Percentiles rank a stretch among this genome's conserved stretches.
These are phyloP conservation scores for Leishmania tarentolae DNA, from an alignment of 208 protist species.

Conservation along the genomic window DNA sequence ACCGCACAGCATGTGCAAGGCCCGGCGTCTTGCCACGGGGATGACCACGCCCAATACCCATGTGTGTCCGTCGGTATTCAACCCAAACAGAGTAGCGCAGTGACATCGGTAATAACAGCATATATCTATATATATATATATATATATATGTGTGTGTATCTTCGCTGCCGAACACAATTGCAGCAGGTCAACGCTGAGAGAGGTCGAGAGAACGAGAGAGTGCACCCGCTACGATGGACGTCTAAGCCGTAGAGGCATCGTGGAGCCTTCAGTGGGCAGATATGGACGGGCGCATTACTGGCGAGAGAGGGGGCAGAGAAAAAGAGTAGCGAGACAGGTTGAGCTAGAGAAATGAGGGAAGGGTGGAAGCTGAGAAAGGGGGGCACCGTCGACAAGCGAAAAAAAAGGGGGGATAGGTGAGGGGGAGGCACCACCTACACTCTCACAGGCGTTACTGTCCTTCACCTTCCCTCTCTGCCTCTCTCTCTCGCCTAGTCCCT, in stretches of 20 bases:
- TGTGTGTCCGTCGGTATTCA: no score
- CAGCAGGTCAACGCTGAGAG: not conserved
- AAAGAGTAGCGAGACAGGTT: not conserved
- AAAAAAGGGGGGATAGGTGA: not conserved
- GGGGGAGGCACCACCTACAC: not conserved
- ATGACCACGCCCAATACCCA: not conserved
- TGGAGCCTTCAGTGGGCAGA: not conserved
- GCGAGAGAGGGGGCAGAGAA: not conserved
- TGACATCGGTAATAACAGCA: no score
- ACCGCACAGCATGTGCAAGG: not conserved
- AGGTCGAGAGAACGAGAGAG: no score
- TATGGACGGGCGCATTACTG: not conserved
- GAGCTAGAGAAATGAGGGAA: slow-evolving; percentile 10
- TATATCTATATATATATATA: not conserved
- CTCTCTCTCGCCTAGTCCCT: not conserved
- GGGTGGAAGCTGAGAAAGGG: slow-evolving; percentile 4
- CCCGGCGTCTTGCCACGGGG: not conserved
- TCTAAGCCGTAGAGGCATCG: not conserved
- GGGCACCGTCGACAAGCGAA: not conserved
- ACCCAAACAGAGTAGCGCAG: no score
- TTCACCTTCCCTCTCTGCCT: not conserved
- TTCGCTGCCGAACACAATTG: not conserved
- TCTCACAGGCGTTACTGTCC: not conserved
- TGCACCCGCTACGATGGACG: not conserved
- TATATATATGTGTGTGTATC: not conserved